These are phyloP conservation scores for Aspergillus sp. DNA, from an alignment of 2,329 filamentous ascomycete species.

Conservation along the genomic window DNA sequence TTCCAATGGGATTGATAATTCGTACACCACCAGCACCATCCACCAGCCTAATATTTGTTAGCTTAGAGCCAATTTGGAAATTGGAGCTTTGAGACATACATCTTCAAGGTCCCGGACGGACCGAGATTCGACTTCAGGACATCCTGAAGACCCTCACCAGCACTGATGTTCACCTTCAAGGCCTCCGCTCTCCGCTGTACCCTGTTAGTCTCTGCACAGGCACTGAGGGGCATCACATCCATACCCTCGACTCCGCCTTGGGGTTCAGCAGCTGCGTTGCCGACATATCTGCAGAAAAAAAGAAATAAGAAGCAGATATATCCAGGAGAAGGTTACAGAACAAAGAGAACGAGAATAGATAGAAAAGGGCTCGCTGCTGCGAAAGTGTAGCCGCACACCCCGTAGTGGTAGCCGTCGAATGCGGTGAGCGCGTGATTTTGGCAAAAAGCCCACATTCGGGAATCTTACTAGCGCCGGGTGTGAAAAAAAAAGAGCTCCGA, in stretches of 20 bases:
- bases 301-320: conserved; percentile 26
- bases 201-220: conserved; percentile 44
- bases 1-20: conserved; percentile 13
- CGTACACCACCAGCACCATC: conserved; percentile 61
- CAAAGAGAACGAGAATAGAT: conserved; percentile 5
- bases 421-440: conserved; percentile 38
- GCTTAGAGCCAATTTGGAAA: conserved; percentile 12
- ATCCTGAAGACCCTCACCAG: conserved; percentile 89
- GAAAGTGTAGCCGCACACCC: conserved; percentile 26
- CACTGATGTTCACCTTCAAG: conserved; percentile 92
- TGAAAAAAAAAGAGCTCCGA: conserved; percentile 43
- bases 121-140: conserved; percentile 96
- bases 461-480: conserved; percentile 41
- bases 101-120: conserved; percentile 92
- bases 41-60: conserved; percentile 53
- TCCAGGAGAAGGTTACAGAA: conserved; percentile 20
- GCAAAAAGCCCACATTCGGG: conserved; percentile 44
- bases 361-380: conserved; percentile 24
- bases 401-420: conserved; percentile 30
- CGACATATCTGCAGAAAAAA: conserved; percentile 65
- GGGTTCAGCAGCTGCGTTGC: conserved; percentile 97
- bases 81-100: conserved; percentile 55
- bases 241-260: conserved; percentile 94
- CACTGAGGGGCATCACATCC: conserved; percentile 41
- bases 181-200: conserved; percentile 90